Evolutionary conservation across 2,329 filamentous ascomycete genomes (phyloP), one percentile per base, ranked within the genome.

Genomic region (Reticulascus tulasneorum): DNA sequence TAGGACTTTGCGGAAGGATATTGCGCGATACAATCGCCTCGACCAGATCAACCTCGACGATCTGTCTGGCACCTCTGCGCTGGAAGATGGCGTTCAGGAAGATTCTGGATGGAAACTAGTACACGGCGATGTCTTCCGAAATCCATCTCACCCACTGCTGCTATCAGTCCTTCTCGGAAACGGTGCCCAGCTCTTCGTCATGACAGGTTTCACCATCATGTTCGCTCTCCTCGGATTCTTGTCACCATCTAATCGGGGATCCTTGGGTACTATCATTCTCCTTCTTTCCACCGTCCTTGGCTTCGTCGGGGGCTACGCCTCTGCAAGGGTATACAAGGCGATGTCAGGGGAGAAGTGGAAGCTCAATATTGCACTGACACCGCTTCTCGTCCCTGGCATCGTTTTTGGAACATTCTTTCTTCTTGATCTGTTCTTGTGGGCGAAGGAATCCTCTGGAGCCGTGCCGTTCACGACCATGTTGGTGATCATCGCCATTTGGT

Each of bases 51-150:
- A 84, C 49, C 73, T 97, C 22, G 91, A 96, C 42, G 91, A 97
- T 56, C 72, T 97, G 23, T 84, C 84, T 25, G 86, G 86, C 25
- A 86, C 82, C 4, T 84, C 80, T 24, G 82, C 75, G 9, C 71
- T 89, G 6, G 91, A 96, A 47, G 91, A 97, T 53, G 91, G 90
- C 22, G 86, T 97, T 1, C 90, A 95, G 60, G 93, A 98, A 55
- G 93, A 98, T 60, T 96, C 90, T 9, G 93, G 93, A 43, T 98
- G 93, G 93, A 98, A 98, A 65, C 69, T 98, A 30, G 90, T 98
- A 1, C 93, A 98, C 53, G 93, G 93, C 35, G 93, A 98, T 59
- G 91, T 97, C 21, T 98, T 98, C 74, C 84, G 93, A 38, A 82
- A 84, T 9, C 93, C 93, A 4, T 79, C 82, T 47, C 82, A 86